Evolutionary conservation across 2,329 filamentous ascomycete genomes (phyloP), one percentile per base, ranked within the genome.

Genomic region (Pseudogymnoascus sp.): DNA sequence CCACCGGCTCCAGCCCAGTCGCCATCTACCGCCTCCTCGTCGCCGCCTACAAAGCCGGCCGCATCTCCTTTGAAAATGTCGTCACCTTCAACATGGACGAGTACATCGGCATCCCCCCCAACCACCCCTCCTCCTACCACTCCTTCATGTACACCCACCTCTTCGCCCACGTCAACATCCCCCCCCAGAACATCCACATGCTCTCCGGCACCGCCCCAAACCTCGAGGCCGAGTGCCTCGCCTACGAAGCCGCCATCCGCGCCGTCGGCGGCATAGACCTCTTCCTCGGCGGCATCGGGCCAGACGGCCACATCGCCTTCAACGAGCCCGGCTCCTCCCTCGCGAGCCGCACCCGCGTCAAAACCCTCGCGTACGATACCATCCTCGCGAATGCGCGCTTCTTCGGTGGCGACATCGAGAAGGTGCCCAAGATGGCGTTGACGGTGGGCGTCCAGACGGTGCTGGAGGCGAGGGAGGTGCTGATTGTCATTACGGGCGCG

Each of bases 141-240:
- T 90, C 87, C 67, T 95, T 94, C 79, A 94, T 95, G 91, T 95
- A 92, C 83, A 90, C 89, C 76, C 83, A 94, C 77, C 91, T 95
- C 80, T 95, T 95, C 80, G 90, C 88, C 45, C 89, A 83, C 68
- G 87, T 94, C 69, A 90, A 95, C 72, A 87, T 94, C 68, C 83
- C 86, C 67, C 91, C 91, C 4, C 82, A 83, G 71, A 92, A 93
- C 73, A 91, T 94, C 72, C 87, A 95, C 76, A 91, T 94, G 70
- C 83, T 93, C 39, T 85, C 93, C 72, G 90, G 90, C 70, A 93
- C 92, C 72, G 89, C 90, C 0, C 77, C 82, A 12, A 89, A 91
- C 71, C 83, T 91, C 2, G 85, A 87, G 67, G 85, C 84, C 41
- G 91, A 94, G 75, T 93, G 90, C 71, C 83, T 88, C 52, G 83